These are phyloP conservation scores for Candida mesenterica DNA, from an alignment of 1,139 yeast species.

Conservation along the genomic window DNA sequence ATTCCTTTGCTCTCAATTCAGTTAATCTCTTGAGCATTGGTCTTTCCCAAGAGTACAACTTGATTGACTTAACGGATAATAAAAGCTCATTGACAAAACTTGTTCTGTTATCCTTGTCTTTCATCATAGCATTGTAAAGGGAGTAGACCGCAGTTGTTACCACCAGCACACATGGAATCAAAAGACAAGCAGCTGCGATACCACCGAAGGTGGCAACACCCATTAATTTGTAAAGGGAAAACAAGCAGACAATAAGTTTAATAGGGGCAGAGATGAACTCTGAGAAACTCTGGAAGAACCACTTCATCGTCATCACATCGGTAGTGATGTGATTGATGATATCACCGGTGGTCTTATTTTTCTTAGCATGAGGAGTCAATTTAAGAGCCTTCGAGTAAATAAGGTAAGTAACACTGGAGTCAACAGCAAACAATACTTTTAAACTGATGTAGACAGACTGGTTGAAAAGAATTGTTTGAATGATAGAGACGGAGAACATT, in stretches of 20 bases:
- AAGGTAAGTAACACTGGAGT: slow-evolving; percentile 21
- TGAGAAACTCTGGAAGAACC: slow-evolving; percentile 18
- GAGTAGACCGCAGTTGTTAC: slow-evolving; percentile 20
- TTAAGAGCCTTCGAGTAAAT: slow-evolving; percentile 26
- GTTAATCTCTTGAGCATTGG: slow-evolving; percentile 22
- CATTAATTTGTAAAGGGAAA: slow-evolving; percentile 22
- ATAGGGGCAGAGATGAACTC: slow-evolving; percentile 23
- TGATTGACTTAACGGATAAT: slow-evolving; percentile 25
- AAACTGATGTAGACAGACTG: slow-evolving; percentile 18
- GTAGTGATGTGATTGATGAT: slow-evolving; percentile 28
- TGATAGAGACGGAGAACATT: slow-evolving; percentile 18
- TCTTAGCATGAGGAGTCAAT: slow-evolving; percentile 26
- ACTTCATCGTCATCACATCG: slow-evolving; percentile 21
- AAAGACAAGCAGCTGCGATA: slow-evolving; percentile 19
- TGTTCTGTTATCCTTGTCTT: slow-evolving; percentile 26
- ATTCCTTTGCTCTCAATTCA: slow-evolving; percentile 22
- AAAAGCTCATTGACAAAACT: slow-evolving; percentile 28
- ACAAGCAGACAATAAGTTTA: slow-evolving; percentile 19
- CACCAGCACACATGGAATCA: slow-evolving; percentile 21
- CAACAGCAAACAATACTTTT: slow-evolving; percentile 18
- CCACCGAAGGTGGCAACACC: slow-evolving; percentile 29
- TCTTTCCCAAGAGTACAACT: slow-evolving; percentile 21
- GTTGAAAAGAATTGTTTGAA: slow-evolving; percentile 20
- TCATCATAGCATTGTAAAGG: slow-evolving; percentile 21
- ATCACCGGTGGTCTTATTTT: slow-evolving; percentile 28